Conservation (phyloP, 73 alveolate species). For the Paraurostyla sp. region DNA sequence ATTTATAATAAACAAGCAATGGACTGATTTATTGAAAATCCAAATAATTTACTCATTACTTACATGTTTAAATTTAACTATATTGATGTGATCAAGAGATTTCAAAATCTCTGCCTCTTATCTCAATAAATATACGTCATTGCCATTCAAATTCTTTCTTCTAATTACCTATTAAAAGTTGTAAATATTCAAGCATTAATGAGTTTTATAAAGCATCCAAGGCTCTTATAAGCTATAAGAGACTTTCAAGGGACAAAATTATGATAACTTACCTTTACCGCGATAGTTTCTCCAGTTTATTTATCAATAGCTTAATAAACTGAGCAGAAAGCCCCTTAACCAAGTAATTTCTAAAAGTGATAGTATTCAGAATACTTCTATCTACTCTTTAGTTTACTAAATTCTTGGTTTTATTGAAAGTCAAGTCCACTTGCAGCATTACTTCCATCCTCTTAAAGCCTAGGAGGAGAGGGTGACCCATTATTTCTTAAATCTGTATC, state of each 20-base stretch:
- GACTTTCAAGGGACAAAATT: background rate
- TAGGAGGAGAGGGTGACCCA: too few species aligned
- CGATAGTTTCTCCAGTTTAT: constrained; percentile 43
- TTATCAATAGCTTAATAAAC: constrained; percentile 55
- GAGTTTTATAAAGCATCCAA: too few species aligned
- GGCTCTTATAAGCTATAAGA: too few species aligned
- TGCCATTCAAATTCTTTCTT: constrained; percentile 35
- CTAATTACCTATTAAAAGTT: constrained; percentile 45
- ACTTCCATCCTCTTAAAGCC: too few species aligned
- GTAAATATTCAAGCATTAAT: too few species aligned
- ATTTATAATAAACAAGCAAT: too few species aligned
- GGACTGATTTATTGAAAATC: too few species aligned
- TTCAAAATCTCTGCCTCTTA: constrained; percentile 69
- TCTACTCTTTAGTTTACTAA: constrained; percentile 16
- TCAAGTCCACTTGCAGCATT: too few species aligned
- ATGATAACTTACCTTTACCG: constrained; percentile 45
- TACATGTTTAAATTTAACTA: constrained; percentile 63
- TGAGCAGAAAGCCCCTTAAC: constrained; percentile 63
- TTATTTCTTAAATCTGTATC: background rate
- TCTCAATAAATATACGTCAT: constrained; percentile 44
- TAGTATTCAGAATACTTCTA: constrained; percentile 49
- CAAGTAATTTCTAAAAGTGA: constrained; percentile 41
- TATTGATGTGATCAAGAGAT: constrained; percentile 50
- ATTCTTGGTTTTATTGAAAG: background rate
- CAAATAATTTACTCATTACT: background rate